These are phyloP conservation scores for Naganishia sp. DNA, from an alignment of 1,284 basidiomycete species.

Conservation along the genomic window DNA sequence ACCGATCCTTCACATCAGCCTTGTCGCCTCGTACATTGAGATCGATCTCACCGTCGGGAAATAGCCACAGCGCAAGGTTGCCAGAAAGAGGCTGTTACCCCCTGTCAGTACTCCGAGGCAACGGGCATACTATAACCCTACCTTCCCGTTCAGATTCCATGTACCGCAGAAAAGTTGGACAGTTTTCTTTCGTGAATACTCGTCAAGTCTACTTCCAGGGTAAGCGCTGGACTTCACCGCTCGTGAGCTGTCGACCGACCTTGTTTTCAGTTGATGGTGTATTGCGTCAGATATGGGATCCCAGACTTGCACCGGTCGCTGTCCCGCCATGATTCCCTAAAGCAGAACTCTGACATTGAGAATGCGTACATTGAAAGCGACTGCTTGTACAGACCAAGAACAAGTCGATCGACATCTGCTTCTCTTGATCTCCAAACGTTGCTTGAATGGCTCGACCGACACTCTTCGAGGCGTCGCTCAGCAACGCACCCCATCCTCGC, in stretches of 20 bases:
- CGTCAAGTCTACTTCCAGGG: slow-evolving; percentile 61
- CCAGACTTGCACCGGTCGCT: slow-evolving; percentile 84
- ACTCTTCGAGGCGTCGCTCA: slow-evolving; percentile 96
- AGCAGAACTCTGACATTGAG: too few relatives aligned
- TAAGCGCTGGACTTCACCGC: slow-evolving; percentile 19
- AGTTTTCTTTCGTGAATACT: slow-evolving; percentile 79
- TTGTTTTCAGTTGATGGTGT: slow-evolving; percentile 65
- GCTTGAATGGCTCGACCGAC: slow-evolving; percentile 57
- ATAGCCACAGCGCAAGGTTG: slow-evolving; percentile 78
- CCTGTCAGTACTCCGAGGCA: neutral
- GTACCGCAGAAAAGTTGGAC: slow-evolving; percentile 83
- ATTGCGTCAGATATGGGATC: slow-evolving; percentile 92
- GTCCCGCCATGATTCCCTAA: slow-evolving; percentile 86
- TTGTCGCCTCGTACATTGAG: neutral
- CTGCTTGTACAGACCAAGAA: slow-evolving; percentile 65
- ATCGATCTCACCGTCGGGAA: slow-evolving; percentile 68
- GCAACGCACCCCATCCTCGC: slow-evolving; percentile 82
- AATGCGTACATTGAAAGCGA: neutral
- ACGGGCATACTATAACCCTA: slow-evolving; percentile 49
- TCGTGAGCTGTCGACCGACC: slow-evolving; percentile 55
- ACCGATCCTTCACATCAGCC: neutral
- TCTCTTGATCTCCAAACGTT: slow-evolving; percentile 94
- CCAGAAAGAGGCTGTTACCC: slow-evolving; percentile 30
- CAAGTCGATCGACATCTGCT: slow-evolving; percentile 93
- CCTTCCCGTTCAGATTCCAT: slow-evolving; percentile 93